phyloP scores from a whole-genome alignment of 2,329 filamentous ascomycete genomes.

The Stemphylium lycopersici region DNA sequence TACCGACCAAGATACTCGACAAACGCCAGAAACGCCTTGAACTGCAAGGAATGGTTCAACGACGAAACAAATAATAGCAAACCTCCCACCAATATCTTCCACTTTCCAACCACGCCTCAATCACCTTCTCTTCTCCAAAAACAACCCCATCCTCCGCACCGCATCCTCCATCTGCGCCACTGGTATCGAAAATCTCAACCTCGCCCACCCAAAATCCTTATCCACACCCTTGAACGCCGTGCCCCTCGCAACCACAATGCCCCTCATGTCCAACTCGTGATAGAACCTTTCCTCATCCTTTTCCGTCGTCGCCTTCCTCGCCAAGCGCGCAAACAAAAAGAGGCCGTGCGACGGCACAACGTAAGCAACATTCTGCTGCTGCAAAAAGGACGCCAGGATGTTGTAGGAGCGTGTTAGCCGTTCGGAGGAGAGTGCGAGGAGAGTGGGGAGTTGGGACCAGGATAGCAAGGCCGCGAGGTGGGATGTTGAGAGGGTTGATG shows the following conservation, averaged over 20 bases:
- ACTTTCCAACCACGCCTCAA: background rate
- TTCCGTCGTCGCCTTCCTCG: slow-evolving; percentile 14
- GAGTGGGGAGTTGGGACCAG: slow-evolving; percentile 35
- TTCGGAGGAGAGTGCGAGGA: slow-evolving; percentile 32
- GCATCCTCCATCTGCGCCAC: slow-evolving; percentile 17
- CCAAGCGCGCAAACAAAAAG: slow-evolving; percentile 35
- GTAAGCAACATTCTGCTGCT: slow-evolving; percentile 24
- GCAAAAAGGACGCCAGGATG: slow-evolving; percentile 23
- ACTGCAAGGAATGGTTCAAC: no score
- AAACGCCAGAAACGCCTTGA: no score
- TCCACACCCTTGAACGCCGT: slow-evolving; percentile 31
- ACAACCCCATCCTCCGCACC: background rate
- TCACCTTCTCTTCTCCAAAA: slow-evolving; percentile 11
- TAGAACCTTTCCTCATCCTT: slow-evolving; percentile 31
- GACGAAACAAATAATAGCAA: no score
- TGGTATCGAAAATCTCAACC: slow-evolving; percentile 33
- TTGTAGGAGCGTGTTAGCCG: slow-evolving; percentile 30
- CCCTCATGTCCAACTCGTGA: slow-evolving; percentile 15
- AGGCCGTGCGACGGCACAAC: slow-evolving; percentile 36
- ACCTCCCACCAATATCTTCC: background rate
- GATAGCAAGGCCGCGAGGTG: slow-evolving; percentile 31
- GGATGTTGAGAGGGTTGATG: slow-evolving; percentile 26
- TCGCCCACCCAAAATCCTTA: slow-evolving; percentile 37
- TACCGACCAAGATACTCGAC: no score
- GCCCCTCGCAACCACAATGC: slow-evolving; percentile 27